Conservation (phyloP, 345 rosid genomes). For the Psidium friedrichsthalianum region DNA sequence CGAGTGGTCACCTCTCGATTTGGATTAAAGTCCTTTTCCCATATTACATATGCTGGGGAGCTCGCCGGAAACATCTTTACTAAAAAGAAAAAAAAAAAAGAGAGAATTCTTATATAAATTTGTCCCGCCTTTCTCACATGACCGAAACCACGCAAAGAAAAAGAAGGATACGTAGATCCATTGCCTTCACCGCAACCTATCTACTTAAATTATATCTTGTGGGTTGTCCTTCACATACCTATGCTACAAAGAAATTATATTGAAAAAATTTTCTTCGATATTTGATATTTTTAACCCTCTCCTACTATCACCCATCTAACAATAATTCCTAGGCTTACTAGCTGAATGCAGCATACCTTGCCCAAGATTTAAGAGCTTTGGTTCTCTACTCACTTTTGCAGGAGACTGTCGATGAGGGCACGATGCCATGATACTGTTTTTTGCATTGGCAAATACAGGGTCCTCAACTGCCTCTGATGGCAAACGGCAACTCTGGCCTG, state of each 20-base stretch:
- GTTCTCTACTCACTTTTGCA: conserved; percentile 75
- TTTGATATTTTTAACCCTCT: neutral
- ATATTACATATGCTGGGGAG: neutral
- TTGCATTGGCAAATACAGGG: conserved; percentile 96
- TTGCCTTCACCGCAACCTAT: no score
- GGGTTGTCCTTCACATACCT: neutral
- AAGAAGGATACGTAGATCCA: no score
- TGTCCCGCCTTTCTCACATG: neutral
- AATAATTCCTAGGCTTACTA: neutral
- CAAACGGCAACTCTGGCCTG: conserved; percentile 92
- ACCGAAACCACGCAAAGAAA: neutral
- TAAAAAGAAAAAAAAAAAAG: neutral
- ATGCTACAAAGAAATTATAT: neutral
- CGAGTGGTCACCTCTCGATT: no score
- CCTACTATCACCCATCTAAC: neutral
- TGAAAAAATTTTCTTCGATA: neutral
- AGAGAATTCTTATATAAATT: neutral
- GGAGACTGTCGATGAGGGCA: conserved; percentile 91
- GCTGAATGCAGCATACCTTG: conserved; percentile 32
- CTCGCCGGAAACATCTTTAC: no score
- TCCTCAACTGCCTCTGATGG: conserved; percentile 91
- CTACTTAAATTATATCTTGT: neutral
- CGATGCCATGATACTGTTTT: conserved; percentile 92
- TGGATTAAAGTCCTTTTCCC: neutral
- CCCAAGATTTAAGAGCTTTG: conserved; percentile 50